These are phyloP conservation scores for Eryngium alpinum DNA, from an alignment of 140 eudicot species.

Conservation along the genomic window DNA sequence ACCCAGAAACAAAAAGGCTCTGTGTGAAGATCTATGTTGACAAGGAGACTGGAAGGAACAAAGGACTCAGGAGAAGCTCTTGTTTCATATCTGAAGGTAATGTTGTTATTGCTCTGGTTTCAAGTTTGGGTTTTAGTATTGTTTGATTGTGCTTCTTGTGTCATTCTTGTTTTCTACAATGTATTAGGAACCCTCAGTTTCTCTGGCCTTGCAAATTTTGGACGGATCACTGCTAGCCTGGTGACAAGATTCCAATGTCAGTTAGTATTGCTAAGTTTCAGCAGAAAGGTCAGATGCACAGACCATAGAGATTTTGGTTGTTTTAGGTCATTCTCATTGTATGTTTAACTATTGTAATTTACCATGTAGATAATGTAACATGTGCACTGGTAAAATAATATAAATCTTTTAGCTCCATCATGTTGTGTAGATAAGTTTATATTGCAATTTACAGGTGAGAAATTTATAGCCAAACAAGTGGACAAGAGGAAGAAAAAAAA, in stretches of 20 bases:
- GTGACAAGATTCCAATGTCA: slow-evolving; percentile 66
- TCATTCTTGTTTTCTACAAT: not conserved
- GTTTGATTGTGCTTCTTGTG: slow-evolving; percentile 1
- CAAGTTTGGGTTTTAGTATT: not conserved
- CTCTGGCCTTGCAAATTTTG: slow-evolving; percentile 76
- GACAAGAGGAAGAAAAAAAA: slow-evolving; percentile 89
- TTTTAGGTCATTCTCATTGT: not conserved
- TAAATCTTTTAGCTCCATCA: not conserved
- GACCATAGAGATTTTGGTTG: slow-evolving; percentile 2
- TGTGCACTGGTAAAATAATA: not conserved
- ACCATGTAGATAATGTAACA: not conserved
- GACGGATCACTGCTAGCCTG: slow-evolving; percentile 83
- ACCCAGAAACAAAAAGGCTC: slow-evolving; percentile 93
- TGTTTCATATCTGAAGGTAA: slow-evolving; percentile 87
- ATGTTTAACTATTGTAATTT: not conserved
- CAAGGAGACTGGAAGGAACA: slow-evolving; percentile 78
- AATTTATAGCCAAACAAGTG: slow-evolving; percentile 68
- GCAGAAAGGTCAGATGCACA: slow-evolving; percentile 64
- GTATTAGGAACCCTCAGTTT: slow-evolving; percentile 87
- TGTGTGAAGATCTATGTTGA: slow-evolving; percentile 92
- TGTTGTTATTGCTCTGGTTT: not conserved
- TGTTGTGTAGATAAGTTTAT: not conserved
- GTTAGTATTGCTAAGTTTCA: slow-evolving; percentile 87
- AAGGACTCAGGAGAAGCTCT: slow-evolving; percentile 99
- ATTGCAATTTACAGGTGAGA: slow-evolving; percentile 53